Evolutionary conservation across 148 eudicot genomes (phyloP).

Genomic region (Camellia lanceoleosa): DNA sequence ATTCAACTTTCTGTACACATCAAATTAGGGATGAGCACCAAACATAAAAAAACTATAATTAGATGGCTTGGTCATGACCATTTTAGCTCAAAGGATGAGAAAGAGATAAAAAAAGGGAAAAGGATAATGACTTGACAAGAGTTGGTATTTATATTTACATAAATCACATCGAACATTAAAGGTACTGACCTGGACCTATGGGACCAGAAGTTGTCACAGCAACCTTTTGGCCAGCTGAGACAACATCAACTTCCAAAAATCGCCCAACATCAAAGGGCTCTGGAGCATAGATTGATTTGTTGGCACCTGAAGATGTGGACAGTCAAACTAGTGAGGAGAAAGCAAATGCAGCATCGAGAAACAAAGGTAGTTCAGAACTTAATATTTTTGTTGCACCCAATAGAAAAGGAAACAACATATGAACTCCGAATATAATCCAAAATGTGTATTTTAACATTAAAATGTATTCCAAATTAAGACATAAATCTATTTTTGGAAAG

Average conservation of each 20-base stretch:
- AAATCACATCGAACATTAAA: not conserved
- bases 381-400: not conserved
- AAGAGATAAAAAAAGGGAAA: not conserved
- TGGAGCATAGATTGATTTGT: constrained; percentile 78
- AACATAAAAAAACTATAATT: not conserved
- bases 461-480: not conserved
- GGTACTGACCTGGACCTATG: constrained; percentile 61
- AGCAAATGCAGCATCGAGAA: not conserved
- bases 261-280: constrained; percentile 95
- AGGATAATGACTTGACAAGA: not conserved
- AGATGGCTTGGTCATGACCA: not conserved
- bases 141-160: not conserved
- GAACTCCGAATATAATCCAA: not conserved
- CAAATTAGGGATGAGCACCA: not conserved
- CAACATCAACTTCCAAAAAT: constrained; percentile 72
- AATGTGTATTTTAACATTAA: not conserved
- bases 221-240: constrained; percentile 58
- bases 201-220: constrained; percentile 60
- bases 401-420: not conserved
- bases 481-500: not conserved
- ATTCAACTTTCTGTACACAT: not conserved
- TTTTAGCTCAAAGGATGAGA: not conserved
- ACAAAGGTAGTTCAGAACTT: not conserved
- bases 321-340: constrained; percentile 8
- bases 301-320: constrained; percentile 61